Conservation (phyloP, 306 rosid species). For the Prunus mira region DNA sequence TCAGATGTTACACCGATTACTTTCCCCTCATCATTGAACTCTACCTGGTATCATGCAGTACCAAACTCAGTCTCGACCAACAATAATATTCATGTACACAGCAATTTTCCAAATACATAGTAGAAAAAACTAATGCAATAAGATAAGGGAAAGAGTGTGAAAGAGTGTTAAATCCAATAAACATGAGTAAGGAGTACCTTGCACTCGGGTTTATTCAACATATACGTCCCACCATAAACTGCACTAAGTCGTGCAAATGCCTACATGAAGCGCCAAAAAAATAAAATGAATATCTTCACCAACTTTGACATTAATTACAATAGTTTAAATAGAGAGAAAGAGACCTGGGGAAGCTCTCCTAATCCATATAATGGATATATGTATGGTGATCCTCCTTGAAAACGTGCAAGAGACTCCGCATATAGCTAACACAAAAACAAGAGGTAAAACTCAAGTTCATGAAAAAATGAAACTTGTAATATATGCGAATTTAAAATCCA, state of each 20-base stretch:
- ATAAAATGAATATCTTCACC: neutral
- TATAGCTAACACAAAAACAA: slow-evolving; percentile 55
- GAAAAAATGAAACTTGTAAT: slow-evolving; percentile 16
- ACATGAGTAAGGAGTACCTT: slow-evolving; percentile 48
- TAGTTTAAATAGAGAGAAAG: neutral
- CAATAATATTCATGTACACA: neutral
- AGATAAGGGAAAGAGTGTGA: neutral
- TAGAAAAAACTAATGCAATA: neutral
- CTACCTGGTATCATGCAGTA: slow-evolving; percentile 63
- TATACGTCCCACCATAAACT: slow-evolving; percentile 96
- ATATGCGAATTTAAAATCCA: slow-evolving; percentile 9
- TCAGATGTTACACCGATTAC: slow-evolving; percentile 93
- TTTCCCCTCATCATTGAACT: slow-evolving; percentile 81
- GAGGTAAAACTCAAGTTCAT: slow-evolving; percentile 14
- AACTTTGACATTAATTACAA: neutral
- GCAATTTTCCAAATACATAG: neutral
- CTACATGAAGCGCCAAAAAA: slow-evolving; percentile 29
- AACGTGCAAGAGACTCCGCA: slow-evolving; percentile 91
- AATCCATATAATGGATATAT: slow-evolving; percentile 96
- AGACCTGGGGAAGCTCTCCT: slow-evolving; percentile 99
- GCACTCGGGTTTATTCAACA: slow-evolving; percentile 98
- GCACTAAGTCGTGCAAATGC: slow-evolving; percentile 99
- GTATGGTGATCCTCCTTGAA: slow-evolving; percentile 98
- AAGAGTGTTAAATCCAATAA: neutral
- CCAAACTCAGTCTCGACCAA: neutral